Evolutionary conservation across 306 rosid genomes (phyloP).

Genomic region (Vigna hirtella): DNA sequence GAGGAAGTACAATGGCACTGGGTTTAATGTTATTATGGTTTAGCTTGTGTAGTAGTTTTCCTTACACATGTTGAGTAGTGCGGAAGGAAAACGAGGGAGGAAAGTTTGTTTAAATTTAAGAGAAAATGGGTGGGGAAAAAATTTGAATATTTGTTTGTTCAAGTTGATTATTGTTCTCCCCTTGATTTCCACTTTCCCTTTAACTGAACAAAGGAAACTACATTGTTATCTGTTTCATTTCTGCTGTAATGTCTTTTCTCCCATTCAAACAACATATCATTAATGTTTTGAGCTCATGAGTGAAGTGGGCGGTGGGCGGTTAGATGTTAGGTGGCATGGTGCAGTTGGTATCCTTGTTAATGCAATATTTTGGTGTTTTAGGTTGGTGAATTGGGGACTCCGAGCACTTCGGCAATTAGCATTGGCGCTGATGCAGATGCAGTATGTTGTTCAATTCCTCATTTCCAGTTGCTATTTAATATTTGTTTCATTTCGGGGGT

Average conservation of each 20-base stretch:
- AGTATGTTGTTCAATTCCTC: slow-evolving; percentile 48
- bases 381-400: slow-evolving; percentile 66
- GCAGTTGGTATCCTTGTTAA: slow-evolving; percentile 21
- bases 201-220: neutral
- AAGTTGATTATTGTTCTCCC: neutral
- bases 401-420: slow-evolving; percentile 68
- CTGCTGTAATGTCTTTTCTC: neutral
- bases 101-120: neutral
- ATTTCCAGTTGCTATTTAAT: slow-evolving; percentile 8
- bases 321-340: neutral
- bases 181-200: neutral
- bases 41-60: neutral
- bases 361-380: slow-evolving; percentile 45
- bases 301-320: neutral
- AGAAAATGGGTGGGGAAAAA: neutral
- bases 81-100: neutral
- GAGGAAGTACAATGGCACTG: neutral
- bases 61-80: neutral
- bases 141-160: neutral
- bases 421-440: slow-evolving; percentile 72
- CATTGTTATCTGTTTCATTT: neutral
- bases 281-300: slow-evolving; percentile 20
- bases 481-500: slow-evolving; percentile 9
- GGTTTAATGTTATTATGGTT: neutral
- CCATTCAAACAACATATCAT: neutral